phyloP scores from a whole-genome alignment of 352 stramenopile genomes.

The Globisporangium lucens region DNA sequence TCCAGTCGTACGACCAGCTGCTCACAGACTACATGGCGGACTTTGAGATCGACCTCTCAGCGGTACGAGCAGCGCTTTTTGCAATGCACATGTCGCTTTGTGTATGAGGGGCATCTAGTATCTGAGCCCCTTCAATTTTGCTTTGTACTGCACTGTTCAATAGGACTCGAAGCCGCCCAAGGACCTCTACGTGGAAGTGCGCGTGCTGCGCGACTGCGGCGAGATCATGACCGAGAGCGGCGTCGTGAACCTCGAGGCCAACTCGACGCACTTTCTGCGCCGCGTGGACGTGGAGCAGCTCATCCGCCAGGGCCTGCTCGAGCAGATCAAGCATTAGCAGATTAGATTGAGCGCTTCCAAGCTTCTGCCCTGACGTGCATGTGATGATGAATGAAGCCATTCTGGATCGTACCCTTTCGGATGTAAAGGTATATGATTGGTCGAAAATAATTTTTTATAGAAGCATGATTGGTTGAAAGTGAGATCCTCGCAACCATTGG shows the following conservation, averaged over 20 bases:
- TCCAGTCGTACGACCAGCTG: constrained; percentile 89
- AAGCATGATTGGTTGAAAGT: background rate
- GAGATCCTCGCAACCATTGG: background rate
- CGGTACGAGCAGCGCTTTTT: constrained; percentile 30
- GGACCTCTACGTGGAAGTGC: constrained; percentile 90
- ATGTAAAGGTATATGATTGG: background rate
- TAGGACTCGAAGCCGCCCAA: constrained; percentile 87
- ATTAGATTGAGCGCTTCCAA: background rate
- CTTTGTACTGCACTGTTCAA: background rate
- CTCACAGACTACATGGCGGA: constrained; percentile 89
- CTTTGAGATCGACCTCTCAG: constrained; percentile 84
- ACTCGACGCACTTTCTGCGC: constrained; percentile 88
- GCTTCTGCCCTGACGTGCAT: too few relatives aligned
- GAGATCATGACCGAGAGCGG: constrained; percentile 92
- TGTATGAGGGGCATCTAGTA: background rate
- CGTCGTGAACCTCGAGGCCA: constrained; percentile 79
- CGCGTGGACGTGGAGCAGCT: constrained; percentile 84
- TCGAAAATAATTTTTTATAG: background rate
- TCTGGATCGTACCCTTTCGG: background rate
- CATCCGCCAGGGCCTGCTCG: constrained; percentile 78
- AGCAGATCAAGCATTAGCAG: constrained; percentile 74
- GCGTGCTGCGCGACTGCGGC: constrained; percentile 83
- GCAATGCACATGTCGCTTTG: too few relatives aligned
- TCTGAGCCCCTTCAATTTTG: background rate
- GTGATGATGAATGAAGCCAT: background rate